Evolutionary conservation across 2,329 filamentous ascomycete genomes (phyloP).

Genomic region (Trichoderma polysporum): DNA sequence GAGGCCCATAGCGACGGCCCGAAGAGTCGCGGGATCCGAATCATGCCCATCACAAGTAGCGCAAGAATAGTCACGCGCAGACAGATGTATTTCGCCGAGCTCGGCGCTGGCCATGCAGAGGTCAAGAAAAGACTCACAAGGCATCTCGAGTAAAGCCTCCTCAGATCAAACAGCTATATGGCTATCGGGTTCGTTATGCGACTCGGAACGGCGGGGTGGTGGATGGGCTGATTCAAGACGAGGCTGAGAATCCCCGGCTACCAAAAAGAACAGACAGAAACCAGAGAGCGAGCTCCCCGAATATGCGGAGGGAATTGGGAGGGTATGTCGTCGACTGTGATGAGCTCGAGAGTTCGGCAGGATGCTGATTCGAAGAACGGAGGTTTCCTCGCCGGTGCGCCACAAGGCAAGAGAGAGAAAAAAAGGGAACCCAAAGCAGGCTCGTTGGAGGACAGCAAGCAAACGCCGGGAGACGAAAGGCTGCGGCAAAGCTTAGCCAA

Average conservation of each 20-base stretch:
- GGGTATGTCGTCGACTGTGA: not conserved
- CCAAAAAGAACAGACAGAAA: not conserved
- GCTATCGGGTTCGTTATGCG: slow-evolving; percentile 4
- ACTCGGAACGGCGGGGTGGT: slow-evolving; percentile 13
- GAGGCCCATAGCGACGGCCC: not conserved
- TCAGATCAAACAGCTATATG: slow-evolving; percentile 23
- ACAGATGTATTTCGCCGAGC: not conserved
- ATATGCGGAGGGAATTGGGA: not conserved
- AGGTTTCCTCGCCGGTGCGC: not conserved
- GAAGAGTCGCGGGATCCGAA: not conserved
- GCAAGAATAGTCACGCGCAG: not conserved
- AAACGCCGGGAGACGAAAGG: not conserved
- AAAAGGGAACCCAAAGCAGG: not conserved
- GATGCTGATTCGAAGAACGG: not conserved
- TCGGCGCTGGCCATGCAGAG: slow-evolving; percentile 14
- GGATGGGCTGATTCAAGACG: not conserved
- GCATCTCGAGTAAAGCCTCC: slow-evolving; percentile 36
- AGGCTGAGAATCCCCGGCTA: slow-evolving; percentile 3
- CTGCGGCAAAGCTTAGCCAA: slow-evolving; percentile 12
- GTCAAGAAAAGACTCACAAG: slow-evolving; percentile 35
- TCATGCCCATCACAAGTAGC: not conserved
- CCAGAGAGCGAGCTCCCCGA: not conserved
- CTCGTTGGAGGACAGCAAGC: slow-evolving; percentile 7
- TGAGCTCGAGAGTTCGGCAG: not conserved
- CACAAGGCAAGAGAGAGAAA: not conserved